Evolutionary conservation across 371 early-diverging fungal genomes (phyloP), one percentile per base, ranked within the genome.

Genomic region (Amoeboaphelidium protococcarum): DNA sequence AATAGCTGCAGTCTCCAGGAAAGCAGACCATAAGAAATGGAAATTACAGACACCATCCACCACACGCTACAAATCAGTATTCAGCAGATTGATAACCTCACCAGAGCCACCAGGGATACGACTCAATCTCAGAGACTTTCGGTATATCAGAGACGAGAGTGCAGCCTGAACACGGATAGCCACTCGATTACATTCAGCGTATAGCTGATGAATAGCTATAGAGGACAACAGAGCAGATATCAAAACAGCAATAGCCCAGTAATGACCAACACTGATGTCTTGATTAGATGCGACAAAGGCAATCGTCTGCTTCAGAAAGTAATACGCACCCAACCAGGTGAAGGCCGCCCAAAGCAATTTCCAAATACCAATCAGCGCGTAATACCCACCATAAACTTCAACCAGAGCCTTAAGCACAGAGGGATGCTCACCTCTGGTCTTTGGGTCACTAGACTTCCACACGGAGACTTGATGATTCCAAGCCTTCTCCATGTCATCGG

Each of bases 21-120:
- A 59, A 0, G 80, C 71, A 24, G 74, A 68, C 79, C 79, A 78
- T 26, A 74, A 54, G 48, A 61, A 73, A 50, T 78, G 77, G 56
- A 69, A 68, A 54, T 69, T 71, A 48, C 71, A 66, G 41, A 61
- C 61, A 20, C 72, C 74, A 47, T 79, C 77, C 4, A 72, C 71
- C 1, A 76, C 59, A 19, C 69, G 46, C 43, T 42, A 24, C 41
- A 25, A 20, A 42, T 54, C 50, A 44, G 26, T 50, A 2, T 42
- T 46, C 4, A 20, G 59, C 27, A 67, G 46, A 42, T 67, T 67
- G 22, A 67, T 62, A 46, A 77, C 60, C 51, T 69, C 71, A 25
- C 73, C 68, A 31, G 69, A 67, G 24, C 73, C 72, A n/a, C 74
- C 74, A 20, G 62, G 57, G 3, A 73, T 64, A n/a, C 62, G 59